Conservation (phyloP, 2,329 filamentous ascomycete species). For the Pseudocercospora pini-densiflorae region DNA sequence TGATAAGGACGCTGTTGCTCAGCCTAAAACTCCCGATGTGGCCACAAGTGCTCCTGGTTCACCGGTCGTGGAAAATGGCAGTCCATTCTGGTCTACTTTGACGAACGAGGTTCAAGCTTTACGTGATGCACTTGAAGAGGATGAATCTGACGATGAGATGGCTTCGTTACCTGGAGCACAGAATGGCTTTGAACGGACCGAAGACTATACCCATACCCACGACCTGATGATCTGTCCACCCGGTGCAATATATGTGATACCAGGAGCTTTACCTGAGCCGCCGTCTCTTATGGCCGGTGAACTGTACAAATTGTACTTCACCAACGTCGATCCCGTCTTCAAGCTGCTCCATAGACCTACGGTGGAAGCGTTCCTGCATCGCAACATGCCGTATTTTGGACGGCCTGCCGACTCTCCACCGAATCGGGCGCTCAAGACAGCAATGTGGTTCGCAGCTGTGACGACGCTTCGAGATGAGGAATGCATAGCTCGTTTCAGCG, state of each 20-base stretch:
- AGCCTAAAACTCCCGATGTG: neutral
- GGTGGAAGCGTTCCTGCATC: slow-evolving; percentile 25
- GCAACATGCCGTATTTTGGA: slow-evolving; percentile 30
- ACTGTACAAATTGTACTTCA: slow-evolving; percentile 29
- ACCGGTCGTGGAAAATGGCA: slow-evolving; percentile 25
- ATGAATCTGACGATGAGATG: slow-evolving; percentile 25
- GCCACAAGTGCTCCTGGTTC: neutral
- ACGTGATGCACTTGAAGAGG: slow-evolving; percentile 35
- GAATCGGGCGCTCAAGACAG: slow-evolving; percentile 31
- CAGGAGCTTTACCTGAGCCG: slow-evolving; percentile 33
- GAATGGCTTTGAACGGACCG: neutral
- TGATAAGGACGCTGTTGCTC: neutral
- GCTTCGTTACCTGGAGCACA: slow-evolving; percentile 10
- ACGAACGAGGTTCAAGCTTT: slow-evolving; percentile 37
- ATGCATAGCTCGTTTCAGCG: slow-evolving; percentile 27
- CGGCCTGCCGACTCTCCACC: slow-evolving; percentile 23
- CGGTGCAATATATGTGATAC: slow-evolving; percentile 33
- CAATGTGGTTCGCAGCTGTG: slow-evolving; percentile 38
- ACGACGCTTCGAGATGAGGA: slow-evolving; percentile 37
- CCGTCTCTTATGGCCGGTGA: slow-evolving; percentile 18
- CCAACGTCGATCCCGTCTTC: slow-evolving; percentile 35
- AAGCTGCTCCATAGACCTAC: slow-evolving; percentile 35
- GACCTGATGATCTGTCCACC: slow-evolving; percentile 35
- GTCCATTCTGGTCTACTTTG: slow-evolving; percentile 36
- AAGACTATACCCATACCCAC: slow-evolving; percentile 14